Percentiles rank a stretch among this genome's conserved stretches.
Evolutionary conservation across 2,329 filamentous ascomycete genomes (phyloP).

Genomic region (Aspergillus brasiliensis): DNA sequence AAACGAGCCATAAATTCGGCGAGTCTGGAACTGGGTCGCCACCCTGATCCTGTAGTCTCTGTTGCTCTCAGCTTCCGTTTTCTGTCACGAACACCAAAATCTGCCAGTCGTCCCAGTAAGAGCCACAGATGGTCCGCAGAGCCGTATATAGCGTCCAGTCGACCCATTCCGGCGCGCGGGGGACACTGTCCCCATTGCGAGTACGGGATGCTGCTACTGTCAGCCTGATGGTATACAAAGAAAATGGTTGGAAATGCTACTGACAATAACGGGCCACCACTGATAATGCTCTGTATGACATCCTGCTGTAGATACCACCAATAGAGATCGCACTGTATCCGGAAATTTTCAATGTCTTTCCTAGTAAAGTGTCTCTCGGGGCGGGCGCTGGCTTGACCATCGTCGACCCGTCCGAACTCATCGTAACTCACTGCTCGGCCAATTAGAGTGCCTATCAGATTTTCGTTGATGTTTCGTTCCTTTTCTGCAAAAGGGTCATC

Average conservation of each 20-base stretch:
- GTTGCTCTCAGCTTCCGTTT: conserved; percentile 73
- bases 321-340: conserved; percentile 80
- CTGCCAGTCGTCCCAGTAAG: conserved; percentile 74
- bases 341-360: conserved; percentile 75
- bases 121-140: conserved; percentile 87
- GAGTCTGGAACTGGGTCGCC: conserved; percentile 57
- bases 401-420: conserved; percentile 55
- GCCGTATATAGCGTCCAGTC: conserved; percentile 77
- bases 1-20: conserved; percentile 41
- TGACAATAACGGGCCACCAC: conserved; percentile 82
- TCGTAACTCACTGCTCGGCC: conserved; percentile 62
- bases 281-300: conserved; percentile 84
- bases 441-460: conserved; percentile 60
- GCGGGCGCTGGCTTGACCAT: conserved; percentile 17
- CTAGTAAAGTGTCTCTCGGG: conserved; percentile 42
- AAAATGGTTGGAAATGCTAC: conserved; percentile 38
- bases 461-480: conserved; percentile 56
- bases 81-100: conserved; percentile 77
- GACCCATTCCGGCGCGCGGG: conserved; percentile 77
- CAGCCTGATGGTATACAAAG: conserved; percentile 21
- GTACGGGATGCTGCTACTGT: conserved; percentile 68
- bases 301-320: conserved; percentile 99
- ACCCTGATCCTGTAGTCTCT: conserved; percentile 59
- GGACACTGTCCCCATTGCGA: conserved; percentile 82
- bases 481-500: conserved; percentile 46